Conservation (phyloP, 2,329 filamentous ascomycete species). For the Graphilbum ipis-grandicollis region DNA sequence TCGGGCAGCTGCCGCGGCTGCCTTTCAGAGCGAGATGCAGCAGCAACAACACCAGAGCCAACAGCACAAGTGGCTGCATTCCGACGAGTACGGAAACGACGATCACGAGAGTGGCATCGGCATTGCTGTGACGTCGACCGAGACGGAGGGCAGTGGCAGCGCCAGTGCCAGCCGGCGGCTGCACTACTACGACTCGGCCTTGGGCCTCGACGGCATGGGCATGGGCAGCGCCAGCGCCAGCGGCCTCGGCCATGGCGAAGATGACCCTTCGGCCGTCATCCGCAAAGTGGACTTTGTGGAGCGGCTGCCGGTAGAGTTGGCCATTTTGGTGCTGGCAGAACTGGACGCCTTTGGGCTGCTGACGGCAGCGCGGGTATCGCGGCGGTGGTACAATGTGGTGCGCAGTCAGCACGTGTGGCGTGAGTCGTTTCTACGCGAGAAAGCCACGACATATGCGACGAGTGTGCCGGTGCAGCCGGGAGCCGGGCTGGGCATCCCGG, state of each 20-base stretch:
- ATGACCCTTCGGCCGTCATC: constrained; percentile 22
- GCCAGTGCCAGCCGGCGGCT: constrained; percentile 19
- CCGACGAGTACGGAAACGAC: constrained; percentile 34
- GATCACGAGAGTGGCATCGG: constrained; percentile 49
- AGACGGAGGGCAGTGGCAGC: constrained; percentile 12
- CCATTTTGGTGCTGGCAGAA: constrained; percentile 38
- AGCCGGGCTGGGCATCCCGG: constrained; percentile 38
- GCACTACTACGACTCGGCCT: constrained; percentile 11
- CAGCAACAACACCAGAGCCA: constrained; percentile 11
- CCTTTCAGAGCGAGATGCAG: constrained; percentile 26
- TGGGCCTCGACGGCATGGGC: too few species aligned
- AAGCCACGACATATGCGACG: constrained; percentile 42
- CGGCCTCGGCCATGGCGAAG: constrained; percentile 10
- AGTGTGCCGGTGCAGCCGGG: constrained; percentile 33
- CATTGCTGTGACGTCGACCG: constrained; percentile 32
- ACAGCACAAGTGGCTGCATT: constrained; percentile 25
- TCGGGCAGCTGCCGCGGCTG: constrained; percentile 38
- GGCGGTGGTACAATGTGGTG: constrained; percentile 27
- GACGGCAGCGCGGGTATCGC: constrained; percentile 31
- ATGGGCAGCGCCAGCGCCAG: constrained; percentile 3
- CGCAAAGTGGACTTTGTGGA: constrained; percentile 41
- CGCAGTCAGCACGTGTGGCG: constrained; percentile 44
- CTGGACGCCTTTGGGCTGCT: constrained; percentile 35
- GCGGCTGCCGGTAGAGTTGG: constrained; percentile 37
- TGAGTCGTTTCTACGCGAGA: constrained; percentile 44